Base-by-base conservation (phyloP, 2,329 filamentous ascomycete species). In the Arthrobotrys megalospora region DNA sequence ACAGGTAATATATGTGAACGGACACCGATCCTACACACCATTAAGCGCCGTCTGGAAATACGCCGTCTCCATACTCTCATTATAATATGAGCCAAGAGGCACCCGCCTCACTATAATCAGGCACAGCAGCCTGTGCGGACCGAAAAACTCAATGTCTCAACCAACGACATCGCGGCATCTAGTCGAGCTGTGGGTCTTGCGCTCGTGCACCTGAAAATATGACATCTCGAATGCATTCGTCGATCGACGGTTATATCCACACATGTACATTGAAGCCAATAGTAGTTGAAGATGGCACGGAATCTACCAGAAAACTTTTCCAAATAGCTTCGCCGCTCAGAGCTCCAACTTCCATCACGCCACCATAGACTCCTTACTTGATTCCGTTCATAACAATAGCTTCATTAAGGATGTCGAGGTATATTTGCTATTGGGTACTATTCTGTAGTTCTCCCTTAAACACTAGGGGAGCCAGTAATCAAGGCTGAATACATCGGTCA, bases 391-490 rank as follows among this genome's bases (percentile, higher is more conserved):
- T 76, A 69, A 28, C 72, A 64, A 36, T 66, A 64, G 41, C 58
- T 65, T 64, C 58, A 60, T 70, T 50, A 69, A 69, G 55, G 58
- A 24, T 55, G 64, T 45, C 38, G 72, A 60, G 72, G 53, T 76
- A 76, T 76, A 76, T 76, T 76, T 76, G 72, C 72, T 45, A 76
- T 76, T 76, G 72, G 72, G 41, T 69, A 66, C 64, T 64, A 48
- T 70, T 36, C 52, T 16, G 28, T 48, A 65, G 43, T 52, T 28
- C 41, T 55, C 8, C 19, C 32, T 38, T 28, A 6, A 38, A 38
- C 14, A 12, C 19, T 32, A 38, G 36, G 21, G 14, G 21, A 53
- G 34, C 64, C 53, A 64, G 71, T 63, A 68, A 64, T 28, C 53
- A 64, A 36, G 55, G 63, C 53, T 63, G 70, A 47, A 66, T 60